Evolutionary conservation across 2,329 filamentous ascomycete genomes (phyloP), one percentile per base, ranked within the genome.

Genomic region (Ophiostoma ulmi): DNA sequence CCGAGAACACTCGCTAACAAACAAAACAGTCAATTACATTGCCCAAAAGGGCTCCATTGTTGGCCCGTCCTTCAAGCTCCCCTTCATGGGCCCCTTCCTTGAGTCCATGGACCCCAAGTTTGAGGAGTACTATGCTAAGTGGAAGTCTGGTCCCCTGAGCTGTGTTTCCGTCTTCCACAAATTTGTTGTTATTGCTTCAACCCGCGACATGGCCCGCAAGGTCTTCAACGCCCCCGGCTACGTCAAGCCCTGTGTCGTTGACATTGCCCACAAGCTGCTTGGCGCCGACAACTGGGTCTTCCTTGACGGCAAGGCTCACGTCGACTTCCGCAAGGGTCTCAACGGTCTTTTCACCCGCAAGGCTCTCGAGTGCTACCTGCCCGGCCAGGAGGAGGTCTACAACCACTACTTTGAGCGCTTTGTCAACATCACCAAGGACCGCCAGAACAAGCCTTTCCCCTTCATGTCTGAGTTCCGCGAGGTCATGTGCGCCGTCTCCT

Each of bases 131-230:
- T 87, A 94, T 79, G 90, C 86, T 73, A 97, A 98, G 85, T 99
- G 95, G 95, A 80, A 86, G 76, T 97, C 93, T 78, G 95, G 92
- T 66, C 90, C 92, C 67, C 85, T 99, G 76, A 97, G 94, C 85
- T 99, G 95, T 78, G 95, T 99, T 73, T 97, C 94, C 2, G 93
- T 99, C 77, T 99, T 99, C 84, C 95, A 99, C 88, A 99, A 98
- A 93, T 97, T 58, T 36, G 95, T 98, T 74, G 93, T 99, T 71
- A 97, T 99, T 79, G 94, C 94, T 44, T 96, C 94, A 22, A 93
- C 91, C 69, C 93, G 95, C 77, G 95, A 98, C 78, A 92, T 98
- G 87, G 91, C 94, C 72, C 91, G 94, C 76, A 98, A 98, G 81
- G 90, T 98, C 76, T 94, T 98, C 87, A 98, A 97, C 82, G 96